A percentile compares a stretch with the other conserved stretches of the same genome.
These are phyloP conservation scores for Mortierella claussenii DNA, from an alignment of 192 early-diverging fungal genomes.

Conservation along the genomic window DNA sequence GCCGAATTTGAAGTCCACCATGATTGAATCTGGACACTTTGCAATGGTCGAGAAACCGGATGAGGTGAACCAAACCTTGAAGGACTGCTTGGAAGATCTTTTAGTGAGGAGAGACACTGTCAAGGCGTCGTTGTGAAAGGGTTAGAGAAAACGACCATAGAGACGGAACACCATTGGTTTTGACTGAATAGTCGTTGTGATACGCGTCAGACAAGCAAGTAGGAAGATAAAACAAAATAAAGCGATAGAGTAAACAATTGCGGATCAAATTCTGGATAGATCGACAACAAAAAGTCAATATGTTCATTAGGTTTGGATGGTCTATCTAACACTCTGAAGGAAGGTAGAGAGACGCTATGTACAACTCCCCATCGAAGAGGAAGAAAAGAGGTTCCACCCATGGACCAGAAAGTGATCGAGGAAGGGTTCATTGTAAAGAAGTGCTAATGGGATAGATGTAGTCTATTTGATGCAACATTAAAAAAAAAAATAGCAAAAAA, in stretches of 20 bases:
- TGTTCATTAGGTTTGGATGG: too few relatives aligned
- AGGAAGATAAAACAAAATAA: too few relatives aligned
- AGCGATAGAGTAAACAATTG: too few relatives aligned
- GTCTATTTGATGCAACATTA: not conserved
- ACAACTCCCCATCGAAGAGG: too few relatives aligned
- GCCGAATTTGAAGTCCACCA: constrained; percentile 15
- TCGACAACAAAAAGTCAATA: too few relatives aligned
- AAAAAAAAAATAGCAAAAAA: constrained; percentile 9
- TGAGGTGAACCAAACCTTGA: constrained; percentile 17
- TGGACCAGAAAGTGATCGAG: not conserved
- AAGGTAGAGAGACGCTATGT: too few relatives aligned
- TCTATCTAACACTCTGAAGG: too few relatives aligned
- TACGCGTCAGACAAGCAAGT: too few relatives aligned
- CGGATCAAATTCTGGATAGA: too few relatives aligned
- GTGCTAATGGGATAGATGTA: not conserved
- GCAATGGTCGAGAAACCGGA: constrained; percentile 29
- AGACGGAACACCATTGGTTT: not conserved
- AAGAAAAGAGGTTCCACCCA: too few relatives aligned
- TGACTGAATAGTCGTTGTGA: not conserved
- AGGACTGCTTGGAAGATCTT: constrained; percentile 31
- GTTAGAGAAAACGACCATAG: not conserved
- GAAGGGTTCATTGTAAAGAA: not conserved
- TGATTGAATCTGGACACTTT: constrained; percentile 21
- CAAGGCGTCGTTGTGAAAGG: constrained; percentile 32
- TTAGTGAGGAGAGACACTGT: not conserved